Conservation (phyloP, 1,139 yeast genomes). For the Sugiyamaella pinicola region DNA sequence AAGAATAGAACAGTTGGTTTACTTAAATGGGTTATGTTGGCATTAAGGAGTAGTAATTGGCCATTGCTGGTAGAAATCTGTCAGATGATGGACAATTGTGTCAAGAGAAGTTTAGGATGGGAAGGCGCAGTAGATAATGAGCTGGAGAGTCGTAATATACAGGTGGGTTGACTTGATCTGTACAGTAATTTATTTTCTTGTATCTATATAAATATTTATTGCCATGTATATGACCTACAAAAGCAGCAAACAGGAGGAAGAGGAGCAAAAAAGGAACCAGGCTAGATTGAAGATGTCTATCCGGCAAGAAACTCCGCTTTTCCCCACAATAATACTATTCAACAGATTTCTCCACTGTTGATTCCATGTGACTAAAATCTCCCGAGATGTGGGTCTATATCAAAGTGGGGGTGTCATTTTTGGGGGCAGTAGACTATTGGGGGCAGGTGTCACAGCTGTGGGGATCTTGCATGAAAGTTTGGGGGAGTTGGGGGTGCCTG, state of each 20-base stretch:
- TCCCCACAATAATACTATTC: not conserved
- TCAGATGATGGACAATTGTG: conserved; percentile 31
- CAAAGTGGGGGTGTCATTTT: not conserved
- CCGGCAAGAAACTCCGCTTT: not conserved
- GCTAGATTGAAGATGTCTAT: too few relatives aligned
- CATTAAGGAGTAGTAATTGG: conserved; percentile 30
- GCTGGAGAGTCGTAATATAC: conserved; percentile 22
- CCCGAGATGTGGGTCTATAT: too few relatives aligned
- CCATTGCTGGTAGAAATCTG: conserved; percentile 29
- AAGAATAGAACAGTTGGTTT: conserved; percentile 27
- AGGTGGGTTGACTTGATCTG: conserved; percentile 25
- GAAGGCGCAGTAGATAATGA: conserved; percentile 26
- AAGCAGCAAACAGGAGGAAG: too few relatives aligned
- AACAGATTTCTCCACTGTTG: too few relatives aligned
- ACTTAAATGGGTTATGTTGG: conserved; percentile 30
- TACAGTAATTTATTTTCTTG: not conserved
- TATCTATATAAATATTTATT: too few relatives aligned
- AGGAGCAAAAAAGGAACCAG: too few relatives aligned
- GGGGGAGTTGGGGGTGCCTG: conserved; percentile 1
- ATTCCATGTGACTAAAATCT: too few relatives aligned
- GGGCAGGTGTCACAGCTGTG: not conserved
- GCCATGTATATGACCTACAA: too few relatives aligned
- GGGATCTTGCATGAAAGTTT: conserved; percentile 1
- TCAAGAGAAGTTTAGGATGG: conserved; percentile 34
- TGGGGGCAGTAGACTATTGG: conserved; percentile 4